These are phyloP conservation scores for Gymnopilus junonius DNA, from an alignment of 768 basidiomycete species.

Conservation along the genomic window DNA sequence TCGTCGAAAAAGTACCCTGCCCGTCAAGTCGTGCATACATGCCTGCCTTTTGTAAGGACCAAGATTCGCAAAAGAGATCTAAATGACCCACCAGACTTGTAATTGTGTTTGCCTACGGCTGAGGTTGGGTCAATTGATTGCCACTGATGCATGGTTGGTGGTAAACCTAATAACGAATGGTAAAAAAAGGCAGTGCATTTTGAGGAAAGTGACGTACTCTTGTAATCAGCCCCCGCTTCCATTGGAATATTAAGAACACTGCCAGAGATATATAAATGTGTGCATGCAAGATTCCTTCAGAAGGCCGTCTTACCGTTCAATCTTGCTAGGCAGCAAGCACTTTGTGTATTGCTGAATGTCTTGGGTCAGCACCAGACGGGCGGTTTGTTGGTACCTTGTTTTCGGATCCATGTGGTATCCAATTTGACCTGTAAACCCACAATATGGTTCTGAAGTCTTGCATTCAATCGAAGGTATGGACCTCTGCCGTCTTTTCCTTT, in stretches of 20 bases:
- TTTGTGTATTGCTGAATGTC: slow-evolving; percentile 75
- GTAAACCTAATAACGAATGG: slow-evolving; percentile 40
- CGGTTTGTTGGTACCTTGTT: slow-evolving; percentile 51
- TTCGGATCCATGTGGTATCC: slow-evolving; percentile 38
- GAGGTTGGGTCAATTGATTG: slow-evolving; percentile 64
- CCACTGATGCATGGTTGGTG: slow-evolving; percentile 57
- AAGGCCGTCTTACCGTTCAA: slow-evolving; percentile 51
- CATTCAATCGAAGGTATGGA: slow-evolving; percentile 42
- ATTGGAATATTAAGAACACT: slow-evolving; percentile 70
- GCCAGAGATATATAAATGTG: background rate
- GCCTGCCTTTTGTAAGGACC: slow-evolving; percentile 30
- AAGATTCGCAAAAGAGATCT: background rate
- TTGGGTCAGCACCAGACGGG: slow-evolving; percentile 45
- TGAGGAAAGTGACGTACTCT: slow-evolving; percentile 40
- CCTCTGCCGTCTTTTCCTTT: slow-evolving; percentile 22
- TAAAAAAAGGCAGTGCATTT: background rate
- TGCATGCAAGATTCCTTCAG: background rate
- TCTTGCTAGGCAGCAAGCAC: slow-evolving; percentile 50
- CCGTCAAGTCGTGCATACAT: slow-evolving; percentile 62
- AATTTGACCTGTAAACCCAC: slow-evolving; percentile 38
- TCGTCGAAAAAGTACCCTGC: slow-evolving; percentile 66
- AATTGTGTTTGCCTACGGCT: slow-evolving; percentile 54
- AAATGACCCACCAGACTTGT: slow-evolving; percentile 46
- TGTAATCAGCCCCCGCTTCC: slow-evolving; percentile 62
- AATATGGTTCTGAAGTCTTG: slow-evolving; percentile 33